These are phyloP conservation scores for Arthrobotrys entomopaga DNA, from an alignment of 2,329 filamentous ascomycete genomes.

Conservation along the genomic window DNA sequence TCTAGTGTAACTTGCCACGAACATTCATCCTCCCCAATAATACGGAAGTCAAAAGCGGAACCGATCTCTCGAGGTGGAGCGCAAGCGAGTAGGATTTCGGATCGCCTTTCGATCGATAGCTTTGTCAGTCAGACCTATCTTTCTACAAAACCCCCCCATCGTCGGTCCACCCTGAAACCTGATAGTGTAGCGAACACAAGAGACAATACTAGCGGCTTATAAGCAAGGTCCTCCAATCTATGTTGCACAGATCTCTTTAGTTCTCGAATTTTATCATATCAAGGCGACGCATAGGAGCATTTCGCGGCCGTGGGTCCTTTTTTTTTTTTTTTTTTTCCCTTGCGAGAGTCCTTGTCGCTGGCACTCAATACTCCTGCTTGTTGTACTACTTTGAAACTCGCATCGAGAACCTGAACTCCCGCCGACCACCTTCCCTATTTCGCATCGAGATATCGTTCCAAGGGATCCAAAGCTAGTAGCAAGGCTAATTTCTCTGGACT, in stretches of 20 bases:
- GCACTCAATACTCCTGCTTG: slow-evolving; percentile 38
- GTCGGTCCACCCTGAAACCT: slow-evolving; percentile 49
- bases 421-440: slow-evolving; percentile 53
- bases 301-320: slow-evolving; percentile 28
- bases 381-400: slow-evolving; percentile 55
- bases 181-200: slow-evolving; percentile 37
- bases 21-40: slow-evolving; percentile 41
- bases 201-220: slow-evolving; percentile 48
- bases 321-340: slow-evolving; percentile 1
- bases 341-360: slow-evolving; percentile 33
- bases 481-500: slow-evolving; percentile 42
- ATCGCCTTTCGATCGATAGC: slow-evolving; percentile 13
- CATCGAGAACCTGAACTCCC: slow-evolving; percentile 53
- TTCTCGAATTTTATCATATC: slow-evolving; percentile 48
- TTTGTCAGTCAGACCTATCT: slow-evolving; percentile 21
- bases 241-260: slow-evolving; percentile 50
- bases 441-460: slow-evolving; percentile 55
- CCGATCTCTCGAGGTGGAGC: slow-evolving; percentile 32
- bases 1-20: slow-evolving; percentile 47
- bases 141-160: slow-evolving; percentile 21
- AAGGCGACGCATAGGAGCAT: slow-evolving; percentile 16
- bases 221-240: slow-evolving; percentile 51
- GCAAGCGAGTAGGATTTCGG: slow-evolving; percentile 24
- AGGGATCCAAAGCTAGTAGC: slow-evolving; percentile 27
- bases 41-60: slow-evolving; percentile 38